Base-by-base conservation (phyloP, 495 filamentous ascomycete species). In the Penicillium silybi region DNA sequence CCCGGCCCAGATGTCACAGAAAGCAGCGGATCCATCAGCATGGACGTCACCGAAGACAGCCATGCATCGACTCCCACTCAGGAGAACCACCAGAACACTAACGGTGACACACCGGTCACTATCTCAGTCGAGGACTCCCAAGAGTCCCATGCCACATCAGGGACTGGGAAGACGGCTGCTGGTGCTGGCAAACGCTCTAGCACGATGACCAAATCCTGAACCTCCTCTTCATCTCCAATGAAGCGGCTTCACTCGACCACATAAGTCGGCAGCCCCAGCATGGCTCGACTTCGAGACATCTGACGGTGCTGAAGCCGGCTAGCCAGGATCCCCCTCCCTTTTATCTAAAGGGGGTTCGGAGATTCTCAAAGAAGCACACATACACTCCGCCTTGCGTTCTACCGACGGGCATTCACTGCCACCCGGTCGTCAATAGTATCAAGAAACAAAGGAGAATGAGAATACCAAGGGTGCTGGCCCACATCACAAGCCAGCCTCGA, bases 31-130 rank as follows among this genome's bases (percentile, higher is more conserved):
- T 52, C 67, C 27, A 16, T 57, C 25, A 66, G 58, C 37, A 62
- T 66, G 19, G 60, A 69, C 13, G 64, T 64, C 23, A 67, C 57
- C 22, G 67, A 62, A 22, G 69, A 69, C 10, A 68, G 68, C 19
- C 66, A 72, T 18, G 47, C 52, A 41, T 53, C 50, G 15, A 69
- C 68, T 1, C 62, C 70, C 2, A 68, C 62, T 1, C 59, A 72
- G 32, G 50, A 58, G 22, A 53, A 63, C 18, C 51, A 47, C 26
- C 44, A 56, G 9, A 22, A 39, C 11, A 46, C 56, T 11, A 59
- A 61, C 19, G 57, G 54, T 19, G 50, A 54, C 20, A 41, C 46
- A 0, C 48, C 47, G 3, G 46, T 47, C 19, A 48, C 41, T 0
- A 46, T 42, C 2, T 46, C 54, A 2, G 46, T 39, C 15, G 48